These are phyloP conservation scores for Yamadazyma endophytica DNA, from an alignment of 805 yeast species.

Conservation along the genomic window DNA sequence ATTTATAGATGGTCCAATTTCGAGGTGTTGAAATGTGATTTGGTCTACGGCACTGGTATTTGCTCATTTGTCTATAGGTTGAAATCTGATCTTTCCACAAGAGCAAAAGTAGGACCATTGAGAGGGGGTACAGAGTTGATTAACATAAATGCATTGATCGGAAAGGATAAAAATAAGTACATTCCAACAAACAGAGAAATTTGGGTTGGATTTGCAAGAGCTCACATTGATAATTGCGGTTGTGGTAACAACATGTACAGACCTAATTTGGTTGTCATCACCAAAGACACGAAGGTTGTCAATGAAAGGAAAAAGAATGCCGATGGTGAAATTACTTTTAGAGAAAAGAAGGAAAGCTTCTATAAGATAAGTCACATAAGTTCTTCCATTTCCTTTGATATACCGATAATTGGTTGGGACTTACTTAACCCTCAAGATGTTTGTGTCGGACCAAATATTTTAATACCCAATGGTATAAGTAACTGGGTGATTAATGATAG, in stretches of 20 bases:
- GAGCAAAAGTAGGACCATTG: constrained; percentile 24
- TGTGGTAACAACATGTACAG: constrained; percentile 37
- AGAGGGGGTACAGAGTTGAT: constrained; percentile 36
- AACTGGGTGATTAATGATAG: constrained; percentile 17
- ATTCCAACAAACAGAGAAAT: constrained; percentile 23
- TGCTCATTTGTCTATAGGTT: constrained; percentile 10
- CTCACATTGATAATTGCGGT: constrained; percentile 37
- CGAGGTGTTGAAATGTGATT: constrained; percentile 14
- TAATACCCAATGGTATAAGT: constrained; percentile 34
- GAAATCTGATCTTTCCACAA: constrained; percentile 4
- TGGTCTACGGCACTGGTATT: constrained; percentile 11
- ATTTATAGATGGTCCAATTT: constrained; percentile 29
- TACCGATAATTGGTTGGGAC: constrained; percentile 28
- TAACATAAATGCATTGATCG: constrained; percentile 16
- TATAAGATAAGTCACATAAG: constrained; percentile 27
- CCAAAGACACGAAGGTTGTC: constrained; percentile 7
- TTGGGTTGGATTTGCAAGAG: constrained; percentile 39
- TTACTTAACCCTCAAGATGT: constrained; percentile 15
- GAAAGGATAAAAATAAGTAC: constrained; percentile 5
- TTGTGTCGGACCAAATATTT: constrained; percentile 27
- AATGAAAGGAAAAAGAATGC: constrained; percentile 2
- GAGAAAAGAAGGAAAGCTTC: constrained; percentile 5
- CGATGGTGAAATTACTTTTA: constrained; percentile 3
- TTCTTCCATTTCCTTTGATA: constrained; percentile 26
- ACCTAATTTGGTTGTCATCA: constrained; percentile 33